Evolutionary conservation across 2,329 filamentous ascomycete genomes (phyloP).

Genomic region (Colletotrichum sp.): DNA sequence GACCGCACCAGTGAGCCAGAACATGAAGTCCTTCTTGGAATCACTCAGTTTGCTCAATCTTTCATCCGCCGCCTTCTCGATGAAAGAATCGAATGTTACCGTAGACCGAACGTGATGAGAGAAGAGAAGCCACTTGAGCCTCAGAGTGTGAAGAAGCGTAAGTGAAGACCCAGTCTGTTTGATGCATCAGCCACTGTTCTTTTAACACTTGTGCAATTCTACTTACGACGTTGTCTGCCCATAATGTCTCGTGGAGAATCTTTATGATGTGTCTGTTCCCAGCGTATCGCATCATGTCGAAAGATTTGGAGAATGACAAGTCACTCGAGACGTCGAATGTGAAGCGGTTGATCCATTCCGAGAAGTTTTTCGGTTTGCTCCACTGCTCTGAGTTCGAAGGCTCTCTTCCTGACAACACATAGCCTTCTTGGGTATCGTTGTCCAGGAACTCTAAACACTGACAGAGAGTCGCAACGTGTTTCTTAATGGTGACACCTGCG

Average conservation of each 20-base stretch:
- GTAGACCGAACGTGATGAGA: background rate
- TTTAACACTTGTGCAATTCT: too few relatives aligned
- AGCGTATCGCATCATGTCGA: background rate
- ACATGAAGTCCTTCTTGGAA: conserved; percentile 6
- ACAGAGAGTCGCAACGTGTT: background rate
- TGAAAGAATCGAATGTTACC: background rate
- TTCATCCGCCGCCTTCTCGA: background rate
- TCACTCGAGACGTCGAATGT: conserved; percentile 9
- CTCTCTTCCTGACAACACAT: background rate
- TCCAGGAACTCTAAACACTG: conserved; percentile 2
- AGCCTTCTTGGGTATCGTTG: background rate
- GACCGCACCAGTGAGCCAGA: conserved; percentile 1
- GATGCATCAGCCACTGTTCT: background rate
- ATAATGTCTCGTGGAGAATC: conserved; percentile 1
- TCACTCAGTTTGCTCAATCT: background rate
- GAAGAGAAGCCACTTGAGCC: background rate
- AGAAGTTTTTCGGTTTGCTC: conserved; percentile 5
- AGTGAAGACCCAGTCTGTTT: background rate
- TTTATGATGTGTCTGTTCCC: background rate
- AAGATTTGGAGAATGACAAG: background rate
- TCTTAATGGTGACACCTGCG: conserved; percentile 2
- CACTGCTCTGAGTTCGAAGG: background rate
- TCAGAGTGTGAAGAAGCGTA: background rate
- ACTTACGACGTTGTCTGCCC: conserved; percentile 5
- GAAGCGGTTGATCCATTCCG: conserved; percentile 4